These are phyloP conservation scores for Cornus kousa DNA, from an alignment of 148 eudicot genomes.

Conservation along the genomic window DNA sequence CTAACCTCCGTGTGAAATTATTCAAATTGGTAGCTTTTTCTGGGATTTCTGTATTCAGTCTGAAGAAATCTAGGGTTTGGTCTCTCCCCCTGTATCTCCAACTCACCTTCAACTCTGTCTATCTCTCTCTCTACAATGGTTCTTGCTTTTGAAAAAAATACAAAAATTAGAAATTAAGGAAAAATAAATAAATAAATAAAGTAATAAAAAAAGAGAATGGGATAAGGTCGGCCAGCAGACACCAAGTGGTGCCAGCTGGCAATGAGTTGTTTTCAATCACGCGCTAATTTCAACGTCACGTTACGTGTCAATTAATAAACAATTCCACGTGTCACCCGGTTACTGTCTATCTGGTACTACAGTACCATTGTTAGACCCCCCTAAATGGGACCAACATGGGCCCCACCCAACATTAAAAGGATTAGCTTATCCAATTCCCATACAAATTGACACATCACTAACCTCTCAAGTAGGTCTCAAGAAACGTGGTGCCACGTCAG, in stretches of 20 bases:
- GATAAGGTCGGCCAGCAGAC: constrained; percentile 28
- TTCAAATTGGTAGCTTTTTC: constrained; percentile 8
- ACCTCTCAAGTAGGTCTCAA: neutral
- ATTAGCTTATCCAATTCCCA: too few relatives aligned
- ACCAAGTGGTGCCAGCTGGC: constrained; percentile 24
- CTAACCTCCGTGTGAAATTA: constrained; percentile 11
- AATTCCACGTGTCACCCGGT: neutral
- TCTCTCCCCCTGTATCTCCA: neutral
- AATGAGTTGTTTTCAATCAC: constrained; percentile 4
- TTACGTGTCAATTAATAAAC: neutral
- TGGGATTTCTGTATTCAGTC: constrained; percentile 3
- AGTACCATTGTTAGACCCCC: neutral
- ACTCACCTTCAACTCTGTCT: neutral
- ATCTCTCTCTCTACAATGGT: constrained; percentile 1
- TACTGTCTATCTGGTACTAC: neutral
- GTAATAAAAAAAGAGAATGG: constrained; percentile 3
- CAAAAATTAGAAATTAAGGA: neutral
- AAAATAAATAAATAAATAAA: neutral
- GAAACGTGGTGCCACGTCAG: neutral
- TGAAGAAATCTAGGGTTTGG: constrained; percentile 23
- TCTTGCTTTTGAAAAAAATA: constrained; percentile 7
- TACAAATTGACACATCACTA: too few relatives aligned
- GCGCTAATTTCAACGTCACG: constrained; percentile 2
- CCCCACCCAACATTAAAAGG: neutral
- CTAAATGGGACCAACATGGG: neutral